phyloP scores from a whole-genome alignment of 345 rosid genomes.

The Pistacia atlantica region DNA sequence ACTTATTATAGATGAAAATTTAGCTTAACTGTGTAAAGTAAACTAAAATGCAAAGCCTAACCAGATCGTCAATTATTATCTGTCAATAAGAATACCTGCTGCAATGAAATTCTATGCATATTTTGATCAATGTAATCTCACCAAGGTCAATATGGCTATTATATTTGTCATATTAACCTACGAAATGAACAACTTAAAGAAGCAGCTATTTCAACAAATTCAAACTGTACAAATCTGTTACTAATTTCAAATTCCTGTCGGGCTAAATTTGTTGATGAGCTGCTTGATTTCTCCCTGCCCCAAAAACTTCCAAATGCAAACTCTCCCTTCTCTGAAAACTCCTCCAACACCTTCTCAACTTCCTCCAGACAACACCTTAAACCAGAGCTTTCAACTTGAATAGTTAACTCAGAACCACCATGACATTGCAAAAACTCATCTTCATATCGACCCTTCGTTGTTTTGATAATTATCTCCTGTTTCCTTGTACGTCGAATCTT shows the following conservation, averaged over 20 bases:
- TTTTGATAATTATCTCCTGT: slow-evolving; percentile 9
- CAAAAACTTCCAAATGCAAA: slow-evolving; percentile 94
- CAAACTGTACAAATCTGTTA: slow-evolving; percentile 36
- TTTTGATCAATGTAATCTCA: not conserved
- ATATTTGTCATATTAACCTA: not conserved
- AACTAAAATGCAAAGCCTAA: not conserved
- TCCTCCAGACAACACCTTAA: slow-evolving; percentile 49
- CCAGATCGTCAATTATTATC: not conserved
- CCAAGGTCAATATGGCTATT: not conserved
- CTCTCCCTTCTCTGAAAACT: slow-evolving; percentile 56
- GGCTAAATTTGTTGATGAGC: slow-evolving; percentile 25
- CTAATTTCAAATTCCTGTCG: slow-evolving; percentile 24
- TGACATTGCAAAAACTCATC: slow-evolving; percentile 15
- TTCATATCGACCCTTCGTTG: slow-evolving; percentile 14
- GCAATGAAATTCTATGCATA: not conserved
- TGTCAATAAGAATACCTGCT: not conserved
- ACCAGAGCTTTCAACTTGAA: slow-evolving; percentile 31
- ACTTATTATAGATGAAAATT: no score
- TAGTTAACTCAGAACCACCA: slow-evolving; percentile 22
- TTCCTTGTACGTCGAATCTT: slow-evolving; percentile 34
- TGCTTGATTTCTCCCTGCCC: slow-evolving; percentile 48
- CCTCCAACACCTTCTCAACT: slow-evolving; percentile 59
- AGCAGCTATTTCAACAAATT: slow-evolving; percentile 41
- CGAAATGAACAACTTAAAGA: slow-evolving; percentile 22
- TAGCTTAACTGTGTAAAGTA: no score